phyloP scores from a whole-genome alignment of 371 early-diverging fungal species.

The Apophysomyces trapeziformis region DNA sequence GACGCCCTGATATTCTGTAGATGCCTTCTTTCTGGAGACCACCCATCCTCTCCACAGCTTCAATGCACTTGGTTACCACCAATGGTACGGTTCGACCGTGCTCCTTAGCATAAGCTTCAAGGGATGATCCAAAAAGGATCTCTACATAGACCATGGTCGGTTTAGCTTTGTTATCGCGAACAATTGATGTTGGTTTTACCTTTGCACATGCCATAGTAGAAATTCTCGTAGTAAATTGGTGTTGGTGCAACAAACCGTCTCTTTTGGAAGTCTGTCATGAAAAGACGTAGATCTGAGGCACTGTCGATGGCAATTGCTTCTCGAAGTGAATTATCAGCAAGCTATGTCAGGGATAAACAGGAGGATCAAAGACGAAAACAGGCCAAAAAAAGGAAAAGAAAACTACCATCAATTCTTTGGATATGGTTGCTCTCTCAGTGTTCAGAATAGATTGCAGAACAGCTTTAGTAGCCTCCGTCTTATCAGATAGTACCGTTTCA shows the following conservation, averaged over 20 bases:
- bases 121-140: constrained; percentile 61
- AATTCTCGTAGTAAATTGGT: constrained; percentile 56
- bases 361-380: neutral
- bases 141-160: constrained; percentile 24
- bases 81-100: constrained; percentile 56
- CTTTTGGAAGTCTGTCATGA: constrained; percentile 46
- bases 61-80: constrained; percentile 58
- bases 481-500: constrained; percentile 52
- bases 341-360: constrained; percentile 16
- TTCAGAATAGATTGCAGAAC: constrained; percentile 45
- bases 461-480: constrained; percentile 33
- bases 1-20: constrained; percentile 71
- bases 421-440: constrained; percentile 40
- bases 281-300: constrained; percentile 31
- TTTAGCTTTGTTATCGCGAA: neutral
- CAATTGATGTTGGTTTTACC: constrained; percentile 21
- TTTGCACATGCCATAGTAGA: constrained; percentile 41
- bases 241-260: constrained; percentile 46
- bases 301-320: constrained; percentile 33
- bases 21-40: constrained; percentile 73
- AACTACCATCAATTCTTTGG: constrained; percentile 33
- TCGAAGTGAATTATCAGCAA: constrained; percentile 22
- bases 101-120: constrained; percentile 49
- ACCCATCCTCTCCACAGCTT: constrained; percentile 65
- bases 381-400: neutral